These are phyloP conservation scores for Alternaria sp. DNA, from an alignment of 2,329 filamentous ascomycete genomes.

Conservation along the genomic window DNA sequence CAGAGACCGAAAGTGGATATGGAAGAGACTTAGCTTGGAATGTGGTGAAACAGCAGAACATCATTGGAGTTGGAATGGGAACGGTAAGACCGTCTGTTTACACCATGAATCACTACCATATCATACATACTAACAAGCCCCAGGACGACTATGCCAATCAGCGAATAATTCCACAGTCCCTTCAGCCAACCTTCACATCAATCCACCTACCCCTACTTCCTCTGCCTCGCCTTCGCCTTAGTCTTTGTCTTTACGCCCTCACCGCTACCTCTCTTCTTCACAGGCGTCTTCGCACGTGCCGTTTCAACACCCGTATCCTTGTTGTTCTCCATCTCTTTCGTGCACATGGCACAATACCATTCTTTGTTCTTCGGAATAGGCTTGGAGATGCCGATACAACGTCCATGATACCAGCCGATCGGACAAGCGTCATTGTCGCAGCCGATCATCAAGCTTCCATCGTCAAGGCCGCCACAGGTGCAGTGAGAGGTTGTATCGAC, in stretches of 20 bases:
- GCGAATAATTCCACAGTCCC: not conserved
- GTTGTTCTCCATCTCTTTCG: not conserved
- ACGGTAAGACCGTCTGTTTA: not conserved
- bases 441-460: conserved; percentile 6
- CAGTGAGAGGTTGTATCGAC: not conserved
- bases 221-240: not conserved
- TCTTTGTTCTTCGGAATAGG: not conserved
- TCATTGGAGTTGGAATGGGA: not conserved
- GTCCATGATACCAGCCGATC: conserved; percentile 8
- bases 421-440: conserved; percentile 10
- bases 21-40: too few relatives aligned
- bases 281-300: not conserved
- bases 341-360: conserved; percentile 8
- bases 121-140: not conserved
- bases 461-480: conserved; percentile 6
- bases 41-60: not conserved
- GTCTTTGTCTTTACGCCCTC: not conserved
- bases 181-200: not conserved
- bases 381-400: conserved; percentile 2
- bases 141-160: not conserved
- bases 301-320: not conserved
- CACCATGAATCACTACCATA: not conserved
- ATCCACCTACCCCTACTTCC: not conserved
- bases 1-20: not conserved
- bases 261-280: not conserved